These are phyloP conservation scores for Boletus rufocinnamomeus DNA, from an alignment of 768 basidiomycete genomes.

Conservation along the genomic window DNA sequence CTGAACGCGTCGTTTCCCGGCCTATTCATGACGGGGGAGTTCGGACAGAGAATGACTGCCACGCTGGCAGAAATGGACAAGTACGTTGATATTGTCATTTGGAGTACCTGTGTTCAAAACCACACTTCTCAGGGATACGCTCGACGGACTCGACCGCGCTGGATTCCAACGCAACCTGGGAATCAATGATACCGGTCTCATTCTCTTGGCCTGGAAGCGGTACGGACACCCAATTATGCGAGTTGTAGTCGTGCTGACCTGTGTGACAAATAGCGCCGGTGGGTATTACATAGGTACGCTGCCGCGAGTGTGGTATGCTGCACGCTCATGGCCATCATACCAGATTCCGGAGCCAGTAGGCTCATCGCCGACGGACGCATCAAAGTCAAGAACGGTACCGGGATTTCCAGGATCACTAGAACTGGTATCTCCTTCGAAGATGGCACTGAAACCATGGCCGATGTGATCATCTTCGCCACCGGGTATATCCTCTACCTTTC, in stretches of 20 bases:
- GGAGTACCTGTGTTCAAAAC: neutral
- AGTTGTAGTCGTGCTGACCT: neutral
- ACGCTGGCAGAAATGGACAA: slow-evolving; percentile 1
- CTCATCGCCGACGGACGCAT: slow-evolving; percentile 47
- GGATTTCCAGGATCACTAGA: slow-evolving; percentile 28
- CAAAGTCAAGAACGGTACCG: slow-evolving; percentile 48
- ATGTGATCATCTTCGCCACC: slow-evolving; percentile 30
- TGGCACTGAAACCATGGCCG: slow-evolving; percentile 27
- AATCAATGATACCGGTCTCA: slow-evolving; percentile 35
- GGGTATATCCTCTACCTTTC: slow-evolving; percentile 6
- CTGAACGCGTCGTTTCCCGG: slow-evolving; percentile 4
- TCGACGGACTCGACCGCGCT: slow-evolving; percentile 6
- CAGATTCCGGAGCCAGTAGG: slow-evolving; percentile 40
- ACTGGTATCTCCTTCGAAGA: slow-evolving; percentile 27
- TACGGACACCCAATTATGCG: slow-evolving; percentile 6
- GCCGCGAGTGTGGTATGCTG: no score
- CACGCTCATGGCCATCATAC: neutral
- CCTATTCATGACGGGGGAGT: slow-evolving; percentile 4
- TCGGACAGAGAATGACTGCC: slow-evolving; percentile 7
- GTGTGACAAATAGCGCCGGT: slow-evolving; percentile 29
- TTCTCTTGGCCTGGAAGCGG: slow-evolving; percentile 13
- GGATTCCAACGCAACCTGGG: slow-evolving; percentile 29
- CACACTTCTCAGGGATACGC: neutral
- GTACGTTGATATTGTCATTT: neutral
- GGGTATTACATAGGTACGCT: slow-evolving; percentile 41